Evolutionary conservation across 495 filamentous ascomycete species (phyloP), one percentile per base, ranked within the genome.

Genomic region (Patellaria atrata): DNA sequence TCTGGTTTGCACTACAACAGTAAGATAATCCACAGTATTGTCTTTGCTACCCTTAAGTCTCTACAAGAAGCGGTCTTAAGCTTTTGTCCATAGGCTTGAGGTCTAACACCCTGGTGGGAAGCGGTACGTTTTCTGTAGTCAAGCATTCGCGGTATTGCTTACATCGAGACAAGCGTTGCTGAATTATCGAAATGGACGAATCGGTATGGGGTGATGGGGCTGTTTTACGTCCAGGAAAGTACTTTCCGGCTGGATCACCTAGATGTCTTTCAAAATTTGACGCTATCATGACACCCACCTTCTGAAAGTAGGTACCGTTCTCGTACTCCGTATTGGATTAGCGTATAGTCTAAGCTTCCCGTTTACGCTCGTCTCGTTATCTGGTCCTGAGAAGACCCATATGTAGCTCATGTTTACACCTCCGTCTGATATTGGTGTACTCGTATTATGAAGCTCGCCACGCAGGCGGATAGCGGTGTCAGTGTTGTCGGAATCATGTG

Each of bases 341-440:
- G 26, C 26, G 15, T 27, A 27, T n/a, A 27, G 26, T 27, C 26
- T 27, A 4, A 27, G 15, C 15, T 27, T 27, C 15, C 26, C 26
- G 6, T 27, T 12, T 27, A 27, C 26, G 15, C 6, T 3, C n/a
- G 26, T 27, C 26, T 27, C 26, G 15, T 27, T 12, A 27, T 14
- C 15, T 6, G 4, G 12, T 14, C 26, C 26, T 27, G 26, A 27
- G 6, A 3, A 6, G 26, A 27, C 15, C 26, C 26, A 27, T 27
- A 27, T 27, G 12, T 12, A 14, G 15, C 26, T 27, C 12, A 12
- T 27, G n/a, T 2, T 2, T n/a, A 27, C 6, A 27, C 26, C 26
- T 12, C 15, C 15, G n/a, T 27, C 26, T 12, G 26, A 14, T 14
- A 27, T 14, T 6, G 26, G 26, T 27, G 12, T 27, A 14, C 4